Conservation (phyloP, 306 rosid species). For the Sindora glabra region DNA sequence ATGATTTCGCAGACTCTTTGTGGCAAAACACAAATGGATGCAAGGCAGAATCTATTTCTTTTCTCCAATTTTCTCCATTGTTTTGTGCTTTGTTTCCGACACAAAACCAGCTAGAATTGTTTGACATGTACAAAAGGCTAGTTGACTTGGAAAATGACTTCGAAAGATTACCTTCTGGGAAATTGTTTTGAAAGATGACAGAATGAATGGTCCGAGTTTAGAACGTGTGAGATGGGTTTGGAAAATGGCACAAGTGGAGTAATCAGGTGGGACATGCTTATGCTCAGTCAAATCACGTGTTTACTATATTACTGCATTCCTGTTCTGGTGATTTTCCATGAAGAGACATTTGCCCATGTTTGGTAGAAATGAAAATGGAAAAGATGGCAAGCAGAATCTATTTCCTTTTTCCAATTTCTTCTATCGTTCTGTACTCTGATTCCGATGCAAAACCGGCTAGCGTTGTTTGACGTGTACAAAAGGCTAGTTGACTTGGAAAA, state of each 20-base stretch:
- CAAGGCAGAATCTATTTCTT: background rate
- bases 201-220: no score
- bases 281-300: no score
- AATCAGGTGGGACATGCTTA: no score
- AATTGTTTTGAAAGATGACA: background rate
- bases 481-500: conserved; percentile 18
- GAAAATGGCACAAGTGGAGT: no score
- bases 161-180: conserved; percentile 2
- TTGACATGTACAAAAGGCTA: conserved; percentile 17
- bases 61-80: background rate
- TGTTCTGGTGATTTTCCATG: no score
- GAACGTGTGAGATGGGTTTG: no score
- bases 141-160: conserved; percentile 12
- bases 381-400: background rate
- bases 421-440: background rate
- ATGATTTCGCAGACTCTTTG: background rate
- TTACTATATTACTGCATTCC: no score
- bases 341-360: no score
- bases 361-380: no score
- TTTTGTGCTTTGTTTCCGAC: background rate
- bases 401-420: background rate
- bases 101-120: background rate
- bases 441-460: background rate
- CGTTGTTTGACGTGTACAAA: background rate
- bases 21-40: background rate